Base-by-base conservation (phyloP, 345 rosid genomes). In the Citrus reticulata region DNA sequence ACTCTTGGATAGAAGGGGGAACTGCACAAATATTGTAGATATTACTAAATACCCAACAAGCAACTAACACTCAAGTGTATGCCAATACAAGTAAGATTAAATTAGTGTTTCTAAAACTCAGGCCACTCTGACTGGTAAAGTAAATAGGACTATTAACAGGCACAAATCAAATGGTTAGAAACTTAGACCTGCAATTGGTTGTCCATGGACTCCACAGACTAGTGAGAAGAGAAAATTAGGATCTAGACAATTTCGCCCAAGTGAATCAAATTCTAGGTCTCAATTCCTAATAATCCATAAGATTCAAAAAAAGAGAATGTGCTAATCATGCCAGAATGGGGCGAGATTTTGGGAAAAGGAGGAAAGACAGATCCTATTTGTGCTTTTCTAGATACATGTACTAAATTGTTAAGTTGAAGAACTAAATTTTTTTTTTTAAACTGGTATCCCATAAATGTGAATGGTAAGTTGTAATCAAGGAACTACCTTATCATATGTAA, bases 1-100 rank as follows among this genome's bases (percentile, higher is more conserved):
- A 77, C 97, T 89, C 85, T 91, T 91, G 73, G 95, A 91, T 62
- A 92, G 84, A 65, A 92, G 81, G 4, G 97, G 97, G 77, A 91
- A 92, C 97, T 92, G 17, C 72, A 80, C 5, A 76, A 72, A 34
- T 14, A 54, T n/a, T 37, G 29, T 27, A 74, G 40, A 75, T 59
- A 75, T 75, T 72, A 82, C 65, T 16, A 65, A 40, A 20, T 24
- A 68, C 37, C 30, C 68, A 68, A 71, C 40, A 69, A 19, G 42
- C 5, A 32, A 34, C 22, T 51, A 46, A 13, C n/a, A 34, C 27
- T 40, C 40, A 51, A 27, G 42, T 46, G 20, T 40, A 59, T 62
- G 35, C 19, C 10, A 60, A 68, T 24, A 63, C 22, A 27, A 27
- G 30, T 22, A 72, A 57, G 6, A 61, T 60, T 25, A 24, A 46